Base-by-base conservation (phyloP, 2,329 filamentous ascomycete genomes). In the Macrophomina tecta region DNA sequence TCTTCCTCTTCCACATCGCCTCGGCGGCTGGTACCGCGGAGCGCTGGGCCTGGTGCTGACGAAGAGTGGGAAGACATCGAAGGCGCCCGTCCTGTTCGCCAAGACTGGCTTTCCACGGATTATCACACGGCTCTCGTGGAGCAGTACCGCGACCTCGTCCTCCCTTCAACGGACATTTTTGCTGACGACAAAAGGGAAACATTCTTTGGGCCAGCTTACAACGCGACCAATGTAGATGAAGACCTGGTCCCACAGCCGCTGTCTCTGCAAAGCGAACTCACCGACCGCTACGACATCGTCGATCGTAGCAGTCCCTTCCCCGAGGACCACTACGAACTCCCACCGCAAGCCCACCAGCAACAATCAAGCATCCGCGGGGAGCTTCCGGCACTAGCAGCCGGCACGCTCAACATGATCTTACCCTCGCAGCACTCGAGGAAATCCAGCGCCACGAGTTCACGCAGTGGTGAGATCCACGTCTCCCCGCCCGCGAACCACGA, bases 341-440 rank as follows among this genome's bases (percentile, higher is more conserved):
- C 32, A 49, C 28, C 51, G 12, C 62, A 28, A 51, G 4, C 14
- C 3, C 23, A 42, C 3, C 42, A 52, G n/a, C 45, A 55, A 14
- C 51, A 40, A 18, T 42, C 45, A 18, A 61, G 53, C 16, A 5
- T 66, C 45, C 53, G 53, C n/a, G 64, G 61, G 46, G 61, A 66
- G 34, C 32, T 61, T 18, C 64, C 64, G n/a, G 51, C 63, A 18
- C 42, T 65, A 12, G 52, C 63, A 16, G 45, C 52, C 18, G 64
- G 64, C n/a, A 61, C 64, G 3, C 55, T 66, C 45, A 58, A 66
- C 30, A 66, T 66, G 64, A 61, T 61, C 16, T n/a, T 60, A 12
- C 64, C 64, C 4, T 52, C 45, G n/a, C 53, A 61, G 11, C 64
- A 66, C 12, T 42, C 46, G 5, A 32, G 64, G 8, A 52, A 66